These are phyloP conservation scores for Teunomyces aglyptinius DNA, from an alignment of 805 yeast species.

Conservation along the genomic window DNA sequence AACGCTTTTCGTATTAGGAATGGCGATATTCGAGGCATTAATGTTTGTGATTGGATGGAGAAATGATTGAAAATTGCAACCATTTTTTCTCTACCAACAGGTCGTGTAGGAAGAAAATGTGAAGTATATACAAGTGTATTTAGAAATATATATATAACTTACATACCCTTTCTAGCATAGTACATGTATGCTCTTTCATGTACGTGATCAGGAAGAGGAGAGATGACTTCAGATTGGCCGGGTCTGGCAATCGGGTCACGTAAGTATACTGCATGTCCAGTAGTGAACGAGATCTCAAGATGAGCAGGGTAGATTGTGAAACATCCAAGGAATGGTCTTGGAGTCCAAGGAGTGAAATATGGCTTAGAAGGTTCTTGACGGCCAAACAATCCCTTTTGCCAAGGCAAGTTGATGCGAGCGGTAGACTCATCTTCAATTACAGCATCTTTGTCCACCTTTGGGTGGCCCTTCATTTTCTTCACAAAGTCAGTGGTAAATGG, in stretches of 20 bases:
- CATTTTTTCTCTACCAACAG: background rate
- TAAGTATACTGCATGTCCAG: conserved; percentile 95
- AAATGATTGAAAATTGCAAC: background rate
- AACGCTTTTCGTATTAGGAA: conserved; percentile 26
- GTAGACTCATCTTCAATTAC: conserved; percentile 49
- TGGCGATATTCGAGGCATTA: conserved; percentile 35
- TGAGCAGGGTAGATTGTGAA: conserved; percentile 91
- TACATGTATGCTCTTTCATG: conserved; percentile 96
- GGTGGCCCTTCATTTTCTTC: conserved; percentile 29
- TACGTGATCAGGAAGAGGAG: conserved; percentile 78
- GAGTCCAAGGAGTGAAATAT: conserved; percentile 95
- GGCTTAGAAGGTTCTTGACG: conserved; percentile 73
- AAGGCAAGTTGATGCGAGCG: conserved; percentile 62
- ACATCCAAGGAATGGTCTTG: conserved; percentile 90
- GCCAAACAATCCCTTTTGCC: conserved; percentile 80
- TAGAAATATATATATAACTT: conserved; percentile 8
- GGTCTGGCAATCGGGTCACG: conserved; percentile 98
- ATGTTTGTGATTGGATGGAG: background rate
- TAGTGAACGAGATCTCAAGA: conserved; percentile 81
- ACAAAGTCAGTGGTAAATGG: conserved; percentile 31
- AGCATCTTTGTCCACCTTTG: conserved; percentile 42
- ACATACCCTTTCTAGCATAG: conserved; percentile 73
- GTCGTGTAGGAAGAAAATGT: background rate
- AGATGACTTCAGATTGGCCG: conserved; percentile 91
- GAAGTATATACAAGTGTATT: conserved; percentile 9